These are phyloP conservation scores for Penstemon newberryi DNA, from an alignment of 257 asterid genomes.

Conservation along the genomic window DNA sequence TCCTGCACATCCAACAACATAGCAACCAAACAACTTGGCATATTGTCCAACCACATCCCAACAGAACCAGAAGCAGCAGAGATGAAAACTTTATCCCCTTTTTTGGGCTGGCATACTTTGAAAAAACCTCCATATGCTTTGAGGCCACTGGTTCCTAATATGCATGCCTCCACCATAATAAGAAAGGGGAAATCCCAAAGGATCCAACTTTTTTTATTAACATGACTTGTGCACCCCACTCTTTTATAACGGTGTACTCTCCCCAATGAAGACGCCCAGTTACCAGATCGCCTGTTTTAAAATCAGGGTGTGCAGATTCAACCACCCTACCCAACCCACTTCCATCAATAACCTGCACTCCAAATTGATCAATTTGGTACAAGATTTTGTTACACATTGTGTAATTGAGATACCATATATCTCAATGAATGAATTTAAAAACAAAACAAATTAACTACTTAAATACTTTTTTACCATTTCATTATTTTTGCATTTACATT, in stretches of 20 bases:
- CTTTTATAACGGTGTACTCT: conserved; percentile 38
- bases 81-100: conserved; percentile 49
- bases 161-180: conserved; percentile 45
- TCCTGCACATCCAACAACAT: conserved; percentile 53
- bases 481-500: too few relatives aligned
- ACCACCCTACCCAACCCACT: conserved; percentile 50
- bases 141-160: conserved; percentile 44
- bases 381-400: too few relatives aligned
- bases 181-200: conserved; percentile 45
- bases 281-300: conserved; percentile 43
- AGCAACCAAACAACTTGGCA: conserved; percentile 51
- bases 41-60: conserved; percentile 43
- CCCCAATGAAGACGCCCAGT: conserved; percentile 51
- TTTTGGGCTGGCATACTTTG: conserved; percentile 42
- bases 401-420: too few relatives aligned
- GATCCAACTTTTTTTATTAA: conserved; percentile 43
- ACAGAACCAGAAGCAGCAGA: conserved; percentile 38
- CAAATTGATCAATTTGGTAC: background rate
- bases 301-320: conserved; percentile 37
- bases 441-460: too few relatives aligned
- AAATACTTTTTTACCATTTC: too few relatives aligned
- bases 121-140: conserved; percentile 52
- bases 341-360: conserved; percentile 36
- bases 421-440: too few relatives aligned
- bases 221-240: conserved; percentile 23